Evolutionary conservation across 805 yeast genomes (phyloP).

Genomic region (Lipomyces sp.): DNA sequence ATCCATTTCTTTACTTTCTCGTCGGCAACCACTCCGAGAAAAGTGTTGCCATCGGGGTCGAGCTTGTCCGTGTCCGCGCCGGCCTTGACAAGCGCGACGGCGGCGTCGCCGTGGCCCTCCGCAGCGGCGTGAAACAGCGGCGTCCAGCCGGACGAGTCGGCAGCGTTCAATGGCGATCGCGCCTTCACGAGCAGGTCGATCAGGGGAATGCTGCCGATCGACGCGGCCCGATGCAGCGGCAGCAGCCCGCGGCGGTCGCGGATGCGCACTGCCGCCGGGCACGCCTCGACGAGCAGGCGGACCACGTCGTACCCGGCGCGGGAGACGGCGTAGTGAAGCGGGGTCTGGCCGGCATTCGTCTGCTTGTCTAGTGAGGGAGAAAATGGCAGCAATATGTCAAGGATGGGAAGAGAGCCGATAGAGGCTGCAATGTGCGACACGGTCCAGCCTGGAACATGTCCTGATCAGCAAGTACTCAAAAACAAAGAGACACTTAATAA

Average conservation of each 20-base stretch:
- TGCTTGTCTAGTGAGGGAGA: conserved; percentile 59
- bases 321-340: conserved; percentile 72
- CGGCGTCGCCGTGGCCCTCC: conserved; percentile 83
- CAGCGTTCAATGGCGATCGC: conserved; percentile 62
- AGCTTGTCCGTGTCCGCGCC: conserved; percentile 60
- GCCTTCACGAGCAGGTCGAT: conserved; percentile 53
- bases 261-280: conserved; percentile 58
- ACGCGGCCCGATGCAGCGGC: conserved; percentile 79
- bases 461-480: not conserved
- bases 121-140: conserved; percentile 86
- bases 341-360: conserved; percentile 69
- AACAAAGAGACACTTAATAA: not conserved
- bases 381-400: conserved; percentile 50
- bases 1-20: conserved; percentile 46
- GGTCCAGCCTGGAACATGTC: conserved; percentile 63
- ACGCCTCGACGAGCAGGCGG: conserved; percentile 47
- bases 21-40: conserved; percentile 55
- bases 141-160: conserved; percentile 76
- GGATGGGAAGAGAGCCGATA: conserved; percentile 57
- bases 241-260: conserved; percentile 66
- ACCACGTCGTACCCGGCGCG: conserved; percentile 59
- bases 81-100: conserved; percentile 52
- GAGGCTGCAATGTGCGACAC: conserved; percentile 81
- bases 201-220: conserved; percentile 62
- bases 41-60: conserved; percentile 54